phyloP scores from a whole-genome alignment of 108 stramenopile genomes.

The Licmophora abbreviata region DNA sequence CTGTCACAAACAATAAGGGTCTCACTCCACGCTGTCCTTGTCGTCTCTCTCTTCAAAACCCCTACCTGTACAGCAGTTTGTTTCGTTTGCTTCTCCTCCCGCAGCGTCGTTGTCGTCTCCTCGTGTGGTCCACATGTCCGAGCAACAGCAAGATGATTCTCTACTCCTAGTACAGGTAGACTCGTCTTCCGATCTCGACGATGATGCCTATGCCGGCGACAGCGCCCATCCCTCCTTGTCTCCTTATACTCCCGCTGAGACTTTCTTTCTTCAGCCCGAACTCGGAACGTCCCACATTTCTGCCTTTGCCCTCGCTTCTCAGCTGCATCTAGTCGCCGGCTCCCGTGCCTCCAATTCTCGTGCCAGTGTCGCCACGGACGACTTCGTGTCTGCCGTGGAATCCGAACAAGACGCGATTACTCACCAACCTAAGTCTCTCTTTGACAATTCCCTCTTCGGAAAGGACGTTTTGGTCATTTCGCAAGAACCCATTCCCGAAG shows the following conservation, averaged over 20 bases:
- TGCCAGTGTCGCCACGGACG: slow-evolving; percentile 9
- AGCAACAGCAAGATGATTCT: no score
- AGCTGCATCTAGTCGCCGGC: not conserved
- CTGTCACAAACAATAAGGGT: no score
- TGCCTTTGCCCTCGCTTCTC: slow-evolving; percentile 13
- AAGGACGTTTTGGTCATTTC: slow-evolving; percentile 7
- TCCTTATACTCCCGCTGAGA: slow-evolving; percentile 8
- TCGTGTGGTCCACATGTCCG: no score
- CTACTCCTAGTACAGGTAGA: no score
- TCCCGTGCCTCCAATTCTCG: not conserved
- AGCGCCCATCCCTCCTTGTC: slow-evolving; percentile 11
- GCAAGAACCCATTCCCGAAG: slow-evolving; percentile 1
- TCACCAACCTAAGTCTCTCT: not conserved
- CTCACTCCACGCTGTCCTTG: no score
- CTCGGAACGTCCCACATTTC: slow-evolving; percentile 12
- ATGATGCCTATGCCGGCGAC: slow-evolving; percentile 2
- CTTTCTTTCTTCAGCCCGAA: slow-evolving; percentile 12
- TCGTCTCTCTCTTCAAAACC: no score
- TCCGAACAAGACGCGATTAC: not conserved
- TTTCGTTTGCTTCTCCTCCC: no score
- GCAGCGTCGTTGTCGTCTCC: no score
- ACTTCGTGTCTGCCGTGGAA: slow-evolving; percentile 8
- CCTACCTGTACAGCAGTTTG: no score
- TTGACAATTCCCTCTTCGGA: slow-evolving; percentile 1
- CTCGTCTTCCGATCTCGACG: no score